Base-by-base conservation (phyloP, 2,329 filamentous ascomycete genomes). In the Neophaeococcomyces mojaviensis region DNA sequence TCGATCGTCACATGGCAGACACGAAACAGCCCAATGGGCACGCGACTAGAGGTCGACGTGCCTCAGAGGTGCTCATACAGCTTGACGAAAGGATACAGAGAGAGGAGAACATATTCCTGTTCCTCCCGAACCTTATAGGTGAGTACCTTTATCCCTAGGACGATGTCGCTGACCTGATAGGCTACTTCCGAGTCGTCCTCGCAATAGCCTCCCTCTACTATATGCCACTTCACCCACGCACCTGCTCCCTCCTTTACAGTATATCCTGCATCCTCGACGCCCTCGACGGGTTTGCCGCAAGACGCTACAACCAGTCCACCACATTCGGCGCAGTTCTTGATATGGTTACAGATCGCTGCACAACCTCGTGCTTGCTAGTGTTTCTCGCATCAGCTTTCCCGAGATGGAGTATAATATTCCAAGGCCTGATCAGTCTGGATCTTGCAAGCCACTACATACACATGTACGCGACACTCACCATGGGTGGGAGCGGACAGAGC, bases 261-360 rank as follows among this genome's bases (percentile, higher is more conserved):
- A 72, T 98, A 49, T 97, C 90, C 20, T 97, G 92, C 65, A 78
- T 97, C 36, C 84, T 98, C 55, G 92, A 98, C 64, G 92, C 90
- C 37, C 78, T 97, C 53, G 92, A 98, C 64, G 92, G 92, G 58
- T 84, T 89, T 59, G 89, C 89, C n/a, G 92, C 92, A 48, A 82
- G 87, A 39, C 73, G 78, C 59, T 83, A 90, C 64, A 80, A 94
- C 60, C 92, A 98, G 68, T 90, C 86, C 31, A 97, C 92, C 45
- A 86, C 86, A 54, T 98, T 98, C 65, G 92, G 92, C 53, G 92
- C 90, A 26, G 90, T 98, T 28, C 77, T 98, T 53, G 92, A 98
- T 71, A 98, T 98, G 92, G 90, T 98, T 51, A 98, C 92, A 15
- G 92, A 98, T 68, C 84, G 92, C 50, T 97, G 92, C 74, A 97